Conservation (phyloP, 2,329 filamentous ascomycete genomes). For the Paradendryphiella salina region DNA sequence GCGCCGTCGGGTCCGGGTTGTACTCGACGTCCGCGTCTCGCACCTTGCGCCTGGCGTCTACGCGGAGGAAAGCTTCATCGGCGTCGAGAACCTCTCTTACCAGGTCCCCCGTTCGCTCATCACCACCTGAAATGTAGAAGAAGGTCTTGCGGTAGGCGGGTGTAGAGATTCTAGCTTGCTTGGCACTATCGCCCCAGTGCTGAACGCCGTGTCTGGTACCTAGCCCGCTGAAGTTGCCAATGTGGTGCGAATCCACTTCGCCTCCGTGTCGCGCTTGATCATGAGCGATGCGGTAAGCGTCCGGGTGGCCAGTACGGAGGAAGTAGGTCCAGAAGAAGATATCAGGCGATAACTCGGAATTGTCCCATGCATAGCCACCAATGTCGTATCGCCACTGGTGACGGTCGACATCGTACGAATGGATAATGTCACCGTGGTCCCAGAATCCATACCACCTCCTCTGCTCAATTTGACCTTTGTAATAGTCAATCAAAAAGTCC, state of each 20-base stretch:
- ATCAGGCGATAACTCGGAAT: constrained; percentile 65
- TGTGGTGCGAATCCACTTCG: constrained; percentile 66
- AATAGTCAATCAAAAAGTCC: constrained; percentile 61
- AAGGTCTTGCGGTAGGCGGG: constrained; percentile 62
- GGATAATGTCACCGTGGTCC: constrained; percentile 65
- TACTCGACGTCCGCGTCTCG: constrained; percentile 57
- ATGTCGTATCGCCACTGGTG: constrained; percentile 66
- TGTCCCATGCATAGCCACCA: constrained; percentile 68
- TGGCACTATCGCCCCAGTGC: constrained; percentile 64
- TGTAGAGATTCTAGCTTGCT: constrained; percentile 64
- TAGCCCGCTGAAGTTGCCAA: constrained; percentile 61
- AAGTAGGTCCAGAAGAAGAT: constrained; percentile 67
- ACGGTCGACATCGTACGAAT: constrained; percentile 62
- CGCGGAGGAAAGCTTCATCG: constrained; percentile 56
- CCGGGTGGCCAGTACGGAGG: constrained; percentile 60
- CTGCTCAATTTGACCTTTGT: constrained; percentile 59
- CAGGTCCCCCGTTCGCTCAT: constrained; percentile 61
- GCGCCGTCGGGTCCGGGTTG: constrained; percentile 46
- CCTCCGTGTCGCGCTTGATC: constrained; percentile 61
- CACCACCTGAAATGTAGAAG: constrained; percentile 60
- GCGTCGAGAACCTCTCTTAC: constrained; percentile 57
- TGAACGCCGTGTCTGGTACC: constrained; percentile 66
- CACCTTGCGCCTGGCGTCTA: constrained; percentile 64
- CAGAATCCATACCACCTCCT: constrained; percentile 66
- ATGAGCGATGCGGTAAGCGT: constrained; percentile 63